A percentile compares a stretch with the other conserved stretches of the same genome.
Conservation (phyloP, 75 land plant species). For the Gnetum montanum region DNA sequence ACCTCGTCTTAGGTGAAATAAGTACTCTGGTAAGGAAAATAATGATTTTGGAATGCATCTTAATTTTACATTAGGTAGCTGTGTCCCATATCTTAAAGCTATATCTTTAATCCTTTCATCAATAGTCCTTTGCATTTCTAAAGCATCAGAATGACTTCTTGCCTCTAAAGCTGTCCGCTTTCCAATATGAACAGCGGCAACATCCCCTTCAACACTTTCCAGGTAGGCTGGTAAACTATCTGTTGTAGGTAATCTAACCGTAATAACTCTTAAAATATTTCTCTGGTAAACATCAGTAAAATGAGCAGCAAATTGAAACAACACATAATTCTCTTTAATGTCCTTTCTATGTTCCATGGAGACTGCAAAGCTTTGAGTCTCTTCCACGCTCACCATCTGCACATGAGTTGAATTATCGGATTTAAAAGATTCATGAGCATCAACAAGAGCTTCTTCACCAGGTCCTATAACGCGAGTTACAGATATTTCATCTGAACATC, state of each 20-base stretch:
- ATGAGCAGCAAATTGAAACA: slow-evolving; percentile 75
- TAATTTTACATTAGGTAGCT: slow-evolving; percentile 48
- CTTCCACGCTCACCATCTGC: slow-evolving; percentile 86
- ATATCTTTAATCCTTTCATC: slow-evolving; percentile 94
- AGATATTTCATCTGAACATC: slow-evolving; percentile 76
- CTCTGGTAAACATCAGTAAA: slow-evolving; percentile 63
- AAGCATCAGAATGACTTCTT: slow-evolving; percentile 56
- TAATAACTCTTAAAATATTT: slow-evolving; percentile 79
- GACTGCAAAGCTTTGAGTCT: slow-evolving; percentile 76
- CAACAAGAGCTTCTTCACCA: slow-evolving; percentile 77
- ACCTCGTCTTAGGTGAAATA: slow-evolving; percentile 93
- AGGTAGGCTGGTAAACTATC: slow-evolving; percentile 61
- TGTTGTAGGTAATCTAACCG: slow-evolving; percentile 76
- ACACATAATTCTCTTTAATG: slow-evolving; percentile 55
- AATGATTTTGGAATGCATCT: slow-evolving; percentile 72
- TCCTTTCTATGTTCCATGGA: slow-evolving; percentile 66
- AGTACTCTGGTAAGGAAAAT: slow-evolving; percentile 56
- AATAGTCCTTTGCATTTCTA: slow-evolving; percentile 52
- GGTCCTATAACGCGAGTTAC: slow-evolving; percentile 88
- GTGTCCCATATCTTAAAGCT: slow-evolving; percentile 62
- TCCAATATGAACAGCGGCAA: slow-evolving; percentile 76
- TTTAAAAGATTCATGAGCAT: slow-evolving; percentile 65
- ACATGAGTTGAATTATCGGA: slow-evolving; percentile 57
- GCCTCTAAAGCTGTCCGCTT: slow-evolving; percentile 78
- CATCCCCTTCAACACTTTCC: slow-evolving; percentile 77